phyloP scores from a whole-genome alignment of 257 asterid species.

The Cordia subcordata region DNA sequence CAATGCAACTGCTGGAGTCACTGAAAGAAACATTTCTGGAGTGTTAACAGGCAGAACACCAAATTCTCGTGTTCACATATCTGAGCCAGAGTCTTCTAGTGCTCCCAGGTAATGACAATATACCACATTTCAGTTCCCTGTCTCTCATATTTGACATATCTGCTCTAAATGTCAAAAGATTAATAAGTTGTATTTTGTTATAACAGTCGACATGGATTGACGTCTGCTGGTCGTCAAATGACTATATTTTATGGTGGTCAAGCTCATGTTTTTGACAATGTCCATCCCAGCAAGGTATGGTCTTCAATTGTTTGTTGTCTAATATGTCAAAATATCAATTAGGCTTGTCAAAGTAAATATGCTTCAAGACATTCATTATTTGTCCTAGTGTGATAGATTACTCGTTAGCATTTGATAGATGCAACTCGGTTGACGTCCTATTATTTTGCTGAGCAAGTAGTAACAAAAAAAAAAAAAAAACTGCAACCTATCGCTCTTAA shows the following conservation, averaged over 20 bases:
- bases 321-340: no score
- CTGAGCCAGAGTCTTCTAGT: slow-evolving; percentile 61
- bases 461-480: no score
- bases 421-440: not conserved
- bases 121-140: slow-evolving; percentile 9
- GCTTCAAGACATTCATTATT: no score
- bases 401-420: not conserved
- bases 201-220: slow-evolving; percentile 58
- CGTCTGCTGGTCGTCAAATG: slow-evolving; percentile 65
- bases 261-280: slow-evolving; percentile 88
- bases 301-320: slow-evolving; percentile 7
- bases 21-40: slow-evolving; percentile 65
- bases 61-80: slow-evolving; percentile 38
- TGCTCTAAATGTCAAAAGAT: not conserved
- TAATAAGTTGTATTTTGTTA: slow-evolving; percentile 3
- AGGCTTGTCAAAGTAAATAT: no score
- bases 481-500: not conserved
- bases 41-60: slow-evolving; percentile 52
- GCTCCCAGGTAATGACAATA: slow-evolving; percentile 46
- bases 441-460: no score
- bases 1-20: slow-evolving; percentile 39
- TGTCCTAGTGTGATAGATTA: not conserved
- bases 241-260: slow-evolving; percentile 94
- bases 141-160: not conserved
- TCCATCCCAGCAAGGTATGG: slow-evolving; percentile 78